Evolutionary conservation across 352 stramenopile genomes (phyloP), one percentile per base, ranked within the genome.

Genomic region (Pythium angustatum): DNA sequence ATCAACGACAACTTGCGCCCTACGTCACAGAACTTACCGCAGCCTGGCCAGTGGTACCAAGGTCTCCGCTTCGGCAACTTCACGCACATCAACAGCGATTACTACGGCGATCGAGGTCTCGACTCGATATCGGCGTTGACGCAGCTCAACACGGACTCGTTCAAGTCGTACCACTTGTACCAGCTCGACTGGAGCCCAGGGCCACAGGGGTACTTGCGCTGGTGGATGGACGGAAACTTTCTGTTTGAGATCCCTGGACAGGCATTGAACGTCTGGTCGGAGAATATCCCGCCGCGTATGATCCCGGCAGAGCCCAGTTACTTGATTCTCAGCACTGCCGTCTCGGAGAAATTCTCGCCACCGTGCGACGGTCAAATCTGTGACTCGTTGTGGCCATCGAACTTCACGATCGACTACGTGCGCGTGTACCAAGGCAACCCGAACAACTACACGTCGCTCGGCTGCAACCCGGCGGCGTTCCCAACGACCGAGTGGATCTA

Each of bases 271-370:
- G 74, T 76, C 31, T 94, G 85, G 87, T 72, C 66, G 2, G 77
- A 83, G 1, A 68, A 66, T 34, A 72, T 94, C 8, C 85, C 87
- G 33, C 87, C 87, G 26, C 82, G 85, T 19, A 75, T 83, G 72
- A 96, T 99, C 50, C 96, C 97, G 0, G 90, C 96, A 48, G 97
- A 99, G 75, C 97, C 97, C 3, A 98, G 88, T 31, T 99, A 99
- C 68, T 68, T 99, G 47, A 98, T 99, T 83, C 79, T 99, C 45
- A 99, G 98, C 82, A 98, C 94, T 2, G 97, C 96, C 10, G 91
- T 99, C 36, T 98, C 95, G 2, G 96, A 97, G 30, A 99, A 98
- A 49, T 96, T 96, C 69, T 96, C 96, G 24, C 89, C 94, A 19
- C 90, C 87, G 43, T 99, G 96, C 59, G 69, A 85, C 6, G 85